Conservation (phyloP, 495 filamentous ascomycete species). For the Peziza echinospora region DNA sequence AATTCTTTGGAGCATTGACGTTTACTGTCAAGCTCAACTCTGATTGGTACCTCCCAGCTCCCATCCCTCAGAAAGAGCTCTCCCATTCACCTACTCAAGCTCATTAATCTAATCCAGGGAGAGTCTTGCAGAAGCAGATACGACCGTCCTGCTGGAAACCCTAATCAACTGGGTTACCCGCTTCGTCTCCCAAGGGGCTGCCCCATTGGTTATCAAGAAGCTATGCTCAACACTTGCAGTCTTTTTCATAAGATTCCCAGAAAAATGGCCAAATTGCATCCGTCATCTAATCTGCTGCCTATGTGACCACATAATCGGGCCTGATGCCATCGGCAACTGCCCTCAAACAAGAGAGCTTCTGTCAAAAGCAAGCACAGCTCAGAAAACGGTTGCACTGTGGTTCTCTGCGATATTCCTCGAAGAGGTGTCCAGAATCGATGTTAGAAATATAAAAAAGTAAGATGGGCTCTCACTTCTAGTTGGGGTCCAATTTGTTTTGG, state of each 20-base stretch:
- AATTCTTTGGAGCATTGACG: constrained; percentile 86
- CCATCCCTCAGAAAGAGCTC: neutral
- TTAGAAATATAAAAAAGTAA: constrained; percentile 33
- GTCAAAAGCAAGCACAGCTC: constrained; percentile 29
- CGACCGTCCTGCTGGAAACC: constrained; percentile 40
- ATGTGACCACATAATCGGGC: constrained; percentile 27
- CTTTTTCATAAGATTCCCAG: constrained; percentile 51
- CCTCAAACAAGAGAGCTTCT: constrained; percentile 32
- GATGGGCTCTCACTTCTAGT: constrained; percentile 8
- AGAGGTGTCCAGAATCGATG: constrained; percentile 47
- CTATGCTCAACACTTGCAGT: constrained; percentile 62
- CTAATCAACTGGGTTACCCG: constrained; percentile 46
- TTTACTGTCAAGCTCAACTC: constrained; percentile 81
- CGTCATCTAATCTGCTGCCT: constrained; percentile 45
- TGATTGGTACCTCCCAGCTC: constrained; percentile 55
- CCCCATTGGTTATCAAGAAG: constrained; percentile 52
- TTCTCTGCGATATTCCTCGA: constrained; percentile 55
- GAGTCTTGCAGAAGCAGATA: constrained; percentile 38
- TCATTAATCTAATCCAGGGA: constrained; percentile 23
- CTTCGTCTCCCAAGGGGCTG: constrained; percentile 35
- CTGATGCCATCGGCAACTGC: constrained; percentile 29
- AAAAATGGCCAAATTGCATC: constrained; percentile 45
- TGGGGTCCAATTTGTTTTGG: no score
- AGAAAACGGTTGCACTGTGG: constrained; percentile 41
- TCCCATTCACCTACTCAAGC: neutral